These are phyloP conservation scores for Ophiocordyceps camponoti-rufipedis DNA, from an alignment of 2,329 filamentous ascomycete genomes.

Conservation along the genomic window DNA sequence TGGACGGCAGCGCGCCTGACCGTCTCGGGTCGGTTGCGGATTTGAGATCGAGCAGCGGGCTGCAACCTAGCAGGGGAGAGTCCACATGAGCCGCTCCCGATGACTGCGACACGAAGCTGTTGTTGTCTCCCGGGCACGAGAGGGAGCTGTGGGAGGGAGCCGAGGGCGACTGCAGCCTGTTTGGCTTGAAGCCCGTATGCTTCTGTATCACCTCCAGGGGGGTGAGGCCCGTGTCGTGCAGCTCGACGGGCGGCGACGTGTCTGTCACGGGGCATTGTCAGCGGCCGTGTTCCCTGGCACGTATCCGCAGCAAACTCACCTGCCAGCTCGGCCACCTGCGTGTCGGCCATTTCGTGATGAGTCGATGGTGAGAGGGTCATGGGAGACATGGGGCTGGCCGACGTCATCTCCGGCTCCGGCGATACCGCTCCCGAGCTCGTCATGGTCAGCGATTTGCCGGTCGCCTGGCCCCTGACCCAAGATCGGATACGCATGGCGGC, in stretches of 20 bases:
- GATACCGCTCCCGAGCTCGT: constrained; percentile 24
- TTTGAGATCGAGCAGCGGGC: background rate
- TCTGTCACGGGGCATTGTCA: constrained; percentile 12
- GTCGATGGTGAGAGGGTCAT: background rate
- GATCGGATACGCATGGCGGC: constrained; percentile 26
- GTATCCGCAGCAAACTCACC: constrained; percentile 15
- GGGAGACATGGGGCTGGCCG: constrained; percentile 3
- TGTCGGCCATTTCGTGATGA: constrained; percentile 23
- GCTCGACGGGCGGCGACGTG: constrained; percentile 24
- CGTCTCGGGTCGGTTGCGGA: background rate
- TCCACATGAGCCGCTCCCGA: constrained; percentile 6
- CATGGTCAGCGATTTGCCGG: constrained; percentile 24
- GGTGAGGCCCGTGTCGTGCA: constrained; percentile 23
- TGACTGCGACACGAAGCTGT: constrained; percentile 11
- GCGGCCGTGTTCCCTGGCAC: background rate
- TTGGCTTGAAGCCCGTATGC: constrained; percentile 9
- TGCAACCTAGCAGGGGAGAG: constrained; percentile 1
- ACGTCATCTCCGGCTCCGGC: constrained; percentile 20
- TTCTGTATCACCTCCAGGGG: constrained; percentile 21
- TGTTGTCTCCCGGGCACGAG: constrained; percentile 7
- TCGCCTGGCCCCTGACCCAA: constrained; percentile 30
- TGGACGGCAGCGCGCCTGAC: background rate
- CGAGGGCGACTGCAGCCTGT: constrained; percentile 5
- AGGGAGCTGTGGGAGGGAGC: constrained; percentile 5
- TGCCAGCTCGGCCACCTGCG: constrained; percentile 25